Evolutionary conservation across 2,329 filamentous ascomycete genomes (phyloP).

Genomic region (Exophiala sp.): DNA sequence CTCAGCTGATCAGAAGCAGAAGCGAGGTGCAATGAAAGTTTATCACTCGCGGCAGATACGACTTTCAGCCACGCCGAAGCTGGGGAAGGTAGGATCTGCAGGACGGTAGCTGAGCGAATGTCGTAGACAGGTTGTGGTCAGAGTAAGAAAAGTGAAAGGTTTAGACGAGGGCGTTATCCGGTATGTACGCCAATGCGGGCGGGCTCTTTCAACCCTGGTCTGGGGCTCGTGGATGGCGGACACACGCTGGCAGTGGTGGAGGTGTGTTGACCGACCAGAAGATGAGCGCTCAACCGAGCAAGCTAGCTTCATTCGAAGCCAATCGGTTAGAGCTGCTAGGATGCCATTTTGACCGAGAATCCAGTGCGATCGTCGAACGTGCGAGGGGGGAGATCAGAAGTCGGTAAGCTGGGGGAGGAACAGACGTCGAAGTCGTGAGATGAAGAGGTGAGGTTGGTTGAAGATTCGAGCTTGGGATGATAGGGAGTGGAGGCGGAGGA

Average conservation of each 20-base stretch:
- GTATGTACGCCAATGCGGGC: background rate
- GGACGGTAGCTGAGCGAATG: background rate
- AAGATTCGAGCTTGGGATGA: background rate
- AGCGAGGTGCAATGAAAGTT: background rate
- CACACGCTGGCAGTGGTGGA: background rate
- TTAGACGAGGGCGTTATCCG: background rate
- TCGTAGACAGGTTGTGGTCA: background rate
- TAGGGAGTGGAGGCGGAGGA: too few relatives aligned
- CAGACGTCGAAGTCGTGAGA: background rate
- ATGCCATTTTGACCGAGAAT: background rate
- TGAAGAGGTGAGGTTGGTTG: background rate
- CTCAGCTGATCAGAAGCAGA: background rate
- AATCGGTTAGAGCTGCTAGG: background rate
- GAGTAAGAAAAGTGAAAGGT: background rate
- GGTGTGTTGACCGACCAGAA: background rate
- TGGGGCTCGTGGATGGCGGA: background rate
- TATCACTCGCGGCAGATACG: background rate
- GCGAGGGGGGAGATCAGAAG: background rate
- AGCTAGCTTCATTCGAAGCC: conserved; percentile 2
- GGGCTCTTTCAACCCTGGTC: background rate
- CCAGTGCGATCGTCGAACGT: background rate
- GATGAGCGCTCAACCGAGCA: background rate
- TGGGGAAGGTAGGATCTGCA: conserved; percentile 1
- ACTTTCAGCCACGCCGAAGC: background rate
- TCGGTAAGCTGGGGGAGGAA: background rate